A percentile compares a stretch with the other conserved stretches of the same genome.
These are phyloP conservation scores for Quercus gilva DNA, from an alignment of 306 rosid species.

Conservation along the genomic window DNA sequence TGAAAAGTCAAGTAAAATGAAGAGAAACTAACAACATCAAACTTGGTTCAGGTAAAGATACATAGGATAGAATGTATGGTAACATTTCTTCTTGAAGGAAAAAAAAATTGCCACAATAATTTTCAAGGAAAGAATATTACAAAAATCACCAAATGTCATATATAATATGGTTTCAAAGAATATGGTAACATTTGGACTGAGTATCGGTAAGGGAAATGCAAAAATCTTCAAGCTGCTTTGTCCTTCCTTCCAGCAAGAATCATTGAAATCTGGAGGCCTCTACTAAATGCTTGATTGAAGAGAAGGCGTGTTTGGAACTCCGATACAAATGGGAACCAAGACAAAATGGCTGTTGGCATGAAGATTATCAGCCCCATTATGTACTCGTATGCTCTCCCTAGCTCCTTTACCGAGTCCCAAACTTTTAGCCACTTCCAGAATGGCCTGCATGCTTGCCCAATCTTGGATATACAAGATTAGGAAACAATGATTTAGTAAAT, in stretches of 20 bases:
- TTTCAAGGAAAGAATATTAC: neutral
- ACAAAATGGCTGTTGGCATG: conserved; percentile 77
- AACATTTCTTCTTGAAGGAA: no score
- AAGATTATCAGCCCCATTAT: conserved; percentile 77
- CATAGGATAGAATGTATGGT: no score
- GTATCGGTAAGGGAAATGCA: neutral
- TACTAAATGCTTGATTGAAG: conserved; percentile 94
- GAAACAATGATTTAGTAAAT: neutral
- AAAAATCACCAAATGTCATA: neutral
- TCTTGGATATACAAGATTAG: conserved; percentile 31
- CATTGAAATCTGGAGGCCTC: conserved; percentile 95
- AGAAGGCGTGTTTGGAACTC: conserved; percentile 93
- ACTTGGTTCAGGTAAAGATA: no score
- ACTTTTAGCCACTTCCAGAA: conserved; percentile 51
- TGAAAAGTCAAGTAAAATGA: no score
- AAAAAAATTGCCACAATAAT: neutral
- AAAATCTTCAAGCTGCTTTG: neutral
- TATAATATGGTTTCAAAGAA: neutral
- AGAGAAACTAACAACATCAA: no score
- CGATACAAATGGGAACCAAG: conserved; percentile 90
- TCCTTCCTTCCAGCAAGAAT: conserved; percentile 82
- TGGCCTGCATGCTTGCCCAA: conserved; percentile 77
- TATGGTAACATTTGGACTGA: neutral
- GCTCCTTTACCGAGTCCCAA: conserved; percentile 86
- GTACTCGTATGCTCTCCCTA: conserved; percentile 83